These are phyloP conservation scores for Vigna trinervia DNA, from an alignment of 306 rosid species.

Conservation along the genomic window DNA sequence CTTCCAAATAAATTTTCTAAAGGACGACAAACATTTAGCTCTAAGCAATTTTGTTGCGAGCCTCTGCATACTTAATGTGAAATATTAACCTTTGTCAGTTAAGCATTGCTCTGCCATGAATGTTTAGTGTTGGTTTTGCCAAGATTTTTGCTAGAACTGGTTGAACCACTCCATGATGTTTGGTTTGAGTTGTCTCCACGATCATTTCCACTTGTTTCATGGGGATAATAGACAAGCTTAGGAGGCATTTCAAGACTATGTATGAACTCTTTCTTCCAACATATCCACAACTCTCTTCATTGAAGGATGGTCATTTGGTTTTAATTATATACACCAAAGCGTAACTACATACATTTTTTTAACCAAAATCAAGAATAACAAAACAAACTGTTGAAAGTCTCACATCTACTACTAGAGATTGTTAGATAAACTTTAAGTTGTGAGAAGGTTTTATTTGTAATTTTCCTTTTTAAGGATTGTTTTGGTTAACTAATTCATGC, in stretches of 20 bases:
- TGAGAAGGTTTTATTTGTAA: too few species aligned
- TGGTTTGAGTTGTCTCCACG: neutral
- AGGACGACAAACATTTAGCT: too few species aligned
- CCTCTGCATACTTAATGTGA: too few species aligned
- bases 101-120: too few species aligned
- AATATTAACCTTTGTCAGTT: too few species aligned
- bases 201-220: neutral
- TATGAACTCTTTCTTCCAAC: conserved; percentile 37
- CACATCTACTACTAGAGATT: too few species aligned
- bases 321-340: neutral
- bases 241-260: conserved; percentile 5
- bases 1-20: too few species aligned
- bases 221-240: conserved; percentile 11
- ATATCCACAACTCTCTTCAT: neutral
- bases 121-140: neutral
- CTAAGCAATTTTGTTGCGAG: too few species aligned
- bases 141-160: neutral
- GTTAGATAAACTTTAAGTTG: too few species aligned
- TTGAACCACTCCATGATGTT: neutral
- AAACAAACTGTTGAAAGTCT: too few species aligned
- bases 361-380: neutral
- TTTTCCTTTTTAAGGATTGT: too few species aligned
- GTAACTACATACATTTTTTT: conserved; percentile 40
- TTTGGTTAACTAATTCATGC: too few species aligned
- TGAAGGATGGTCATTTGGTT: neutral